phyloP scores from a whole-genome alignment of 2,329 filamentous ascomycete genomes.

The Pseudovirgaria hyperparasitica region DNA sequence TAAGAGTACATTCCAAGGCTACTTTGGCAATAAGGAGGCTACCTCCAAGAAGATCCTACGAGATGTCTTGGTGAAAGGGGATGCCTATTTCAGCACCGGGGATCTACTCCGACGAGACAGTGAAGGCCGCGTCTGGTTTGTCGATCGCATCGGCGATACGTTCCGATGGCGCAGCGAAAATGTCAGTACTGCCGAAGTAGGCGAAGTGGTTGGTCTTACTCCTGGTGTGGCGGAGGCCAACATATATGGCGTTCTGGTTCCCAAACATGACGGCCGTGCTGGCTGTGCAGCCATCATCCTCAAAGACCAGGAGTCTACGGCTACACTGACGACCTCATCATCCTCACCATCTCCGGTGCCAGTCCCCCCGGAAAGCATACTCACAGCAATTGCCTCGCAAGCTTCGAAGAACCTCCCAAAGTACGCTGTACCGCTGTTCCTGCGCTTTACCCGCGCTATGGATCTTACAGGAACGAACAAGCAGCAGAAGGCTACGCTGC shows the following conservation, averaged over 20 bases:
- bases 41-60: constrained; percentile 42
- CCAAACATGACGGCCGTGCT: constrained; percentile 37
- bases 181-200: constrained; percentile 33
- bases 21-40: constrained; percentile 52
- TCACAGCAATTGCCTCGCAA: constrained; percentile 12
- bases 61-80: constrained; percentile 30
- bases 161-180: constrained; percentile 37
- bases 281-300: constrained; percentile 44
- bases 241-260: constrained; percentile 33
- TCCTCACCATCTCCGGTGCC: too few species aligned
- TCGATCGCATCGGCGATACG: constrained; percentile 33
- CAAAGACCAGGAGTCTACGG: constrained; percentile 25
- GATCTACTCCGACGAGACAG: constrained; percentile 29
- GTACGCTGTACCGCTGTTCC: constrained; percentile 63
- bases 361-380: constrained; percentile 11
- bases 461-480: constrained; percentile 62
- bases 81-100: constrained; percentile 32
- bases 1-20: constrained; percentile 43
- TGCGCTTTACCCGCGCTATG: constrained; percentile 45
- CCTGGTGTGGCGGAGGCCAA: constrained; percentile 30
- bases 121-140: constrained; percentile 34
- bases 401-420: too few species aligned
- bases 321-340: constrained; percentile 14
- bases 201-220: constrained; percentile 28
- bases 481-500: constrained; percentile 59